A percentile compares a stretch with the other conserved stretches of the same genome.
phyloP scores from a whole-genome alignment of 192 early-diverging fungal species.

The Pilobolus umbonatus region DNA sequence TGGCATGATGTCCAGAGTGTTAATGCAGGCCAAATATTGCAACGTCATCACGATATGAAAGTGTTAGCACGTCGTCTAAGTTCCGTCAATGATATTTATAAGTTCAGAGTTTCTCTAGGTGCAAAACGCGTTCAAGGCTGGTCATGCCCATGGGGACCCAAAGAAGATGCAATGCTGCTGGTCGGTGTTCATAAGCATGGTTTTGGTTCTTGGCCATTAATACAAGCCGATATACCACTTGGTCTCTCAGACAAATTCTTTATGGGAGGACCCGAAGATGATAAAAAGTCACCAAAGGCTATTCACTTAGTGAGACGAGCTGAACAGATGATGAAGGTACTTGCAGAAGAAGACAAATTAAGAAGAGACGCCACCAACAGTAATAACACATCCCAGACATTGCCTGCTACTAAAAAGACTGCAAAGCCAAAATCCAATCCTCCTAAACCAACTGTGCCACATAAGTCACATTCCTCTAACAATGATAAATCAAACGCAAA shows the following conservation, averaged over 20 bases:
- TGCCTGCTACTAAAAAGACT: not conserved
- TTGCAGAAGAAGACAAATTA: conserved; percentile 61
- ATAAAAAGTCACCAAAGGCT: conserved; percentile 68
- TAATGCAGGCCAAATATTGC: conserved; percentile 78
- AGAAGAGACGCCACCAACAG: not conserved
- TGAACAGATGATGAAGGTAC: conserved; percentile 84
- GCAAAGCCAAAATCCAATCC: not conserved
- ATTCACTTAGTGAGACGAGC: conserved; percentile 83
- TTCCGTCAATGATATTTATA: conserved; percentile 45
- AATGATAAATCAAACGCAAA: not conserved
- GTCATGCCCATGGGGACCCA: conserved; percentile 80
- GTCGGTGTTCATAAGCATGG: conserved; percentile 93
- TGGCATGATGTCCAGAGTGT: conserved; percentile 77
- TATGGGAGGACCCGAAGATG: conserved; percentile 40
- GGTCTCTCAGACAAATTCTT: conserved; percentile 86
- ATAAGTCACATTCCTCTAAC: too few relatives aligned
- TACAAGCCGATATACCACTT: conserved; percentile 76
- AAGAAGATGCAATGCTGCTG: conserved; percentile 94
- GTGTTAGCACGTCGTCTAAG: conserved; percentile 61
- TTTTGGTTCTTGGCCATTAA: conserved; percentile 85
- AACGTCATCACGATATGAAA: conserved; percentile 69
- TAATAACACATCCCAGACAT: too few relatives aligned
- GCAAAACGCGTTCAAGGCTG: conserved; percentile 84
- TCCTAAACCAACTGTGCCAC: not conserved
- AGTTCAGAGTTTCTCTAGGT: conserved; percentile 76